phyloP scores from a whole-genome alignment of 371 early-diverging fungal species.

The Zancudomyces culisetae region DNA sequence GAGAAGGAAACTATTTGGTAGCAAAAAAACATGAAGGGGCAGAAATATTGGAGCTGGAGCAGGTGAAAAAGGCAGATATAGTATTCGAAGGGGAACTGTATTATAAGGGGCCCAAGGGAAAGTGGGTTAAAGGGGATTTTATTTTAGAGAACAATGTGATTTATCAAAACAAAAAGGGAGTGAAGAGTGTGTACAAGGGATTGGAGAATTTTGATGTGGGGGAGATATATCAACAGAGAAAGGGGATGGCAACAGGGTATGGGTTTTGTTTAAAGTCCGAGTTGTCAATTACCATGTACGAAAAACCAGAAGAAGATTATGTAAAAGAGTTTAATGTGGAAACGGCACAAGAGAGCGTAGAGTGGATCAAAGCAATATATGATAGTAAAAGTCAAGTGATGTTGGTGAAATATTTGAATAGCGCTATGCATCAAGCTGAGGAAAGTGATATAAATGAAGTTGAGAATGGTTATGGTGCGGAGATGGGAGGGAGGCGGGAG shows the following conservation, averaged over 20 bases:
- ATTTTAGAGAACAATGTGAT: conserved; percentile 12
- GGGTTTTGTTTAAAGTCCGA: conserved; percentile 71
- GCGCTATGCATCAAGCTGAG: not conserved
- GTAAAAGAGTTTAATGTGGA: conserved; percentile 60
- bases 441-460: not conserved
- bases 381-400: conserved; percentile 33
- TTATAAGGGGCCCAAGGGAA: conserved; percentile 16
- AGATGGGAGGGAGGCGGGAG: not conserved
- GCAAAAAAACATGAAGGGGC: conserved; percentile 41
- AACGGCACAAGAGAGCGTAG: conserved; percentile 43
- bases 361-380: conserved; percentile 72
- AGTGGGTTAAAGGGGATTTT: conserved; percentile 23
- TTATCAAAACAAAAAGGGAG: conserved; percentile 6
- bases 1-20: conserved; percentile 47
- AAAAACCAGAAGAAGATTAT: conserved; percentile 63
- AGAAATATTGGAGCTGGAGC: conserved; percentile 13
- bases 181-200: conserved; percentile 11
- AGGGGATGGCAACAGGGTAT: conserved; percentile 54
- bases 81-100: conserved; percentile 13
- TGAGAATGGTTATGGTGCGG: not conserved
- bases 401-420: not conserved
- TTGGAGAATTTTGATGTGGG: conserved; percentile 62
- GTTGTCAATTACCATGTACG: conserved; percentile 48
- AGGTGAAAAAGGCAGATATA: not conserved
- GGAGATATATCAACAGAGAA: conserved; percentile 35